Evolutionary conservation across 23 red algal species (phyloP), one percentile per base, ranked within the genome.

Genomic region (Gracilaria caudata): DNA sequence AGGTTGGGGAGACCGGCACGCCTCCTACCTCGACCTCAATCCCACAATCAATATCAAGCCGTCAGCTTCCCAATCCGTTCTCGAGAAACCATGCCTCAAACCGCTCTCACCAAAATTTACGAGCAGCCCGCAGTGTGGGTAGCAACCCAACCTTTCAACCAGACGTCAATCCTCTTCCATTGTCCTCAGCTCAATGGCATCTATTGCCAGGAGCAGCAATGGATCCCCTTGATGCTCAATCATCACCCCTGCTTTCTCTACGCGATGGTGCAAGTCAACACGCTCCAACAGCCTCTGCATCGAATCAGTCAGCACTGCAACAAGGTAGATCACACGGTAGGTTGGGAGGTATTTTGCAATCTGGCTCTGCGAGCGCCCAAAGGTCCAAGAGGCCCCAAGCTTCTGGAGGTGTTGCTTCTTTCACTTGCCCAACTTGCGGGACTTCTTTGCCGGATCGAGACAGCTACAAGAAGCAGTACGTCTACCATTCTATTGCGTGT

Each of bases 381-480:
- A 6, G 49, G 24, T 3, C 19, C 28, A 38, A 25, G 25, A 24
- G 0, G 21, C 26, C 70, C 20, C 33, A 38, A 75, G 5, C 4
- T 47, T 38, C 37, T 0, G n/a, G 11, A 19, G 40, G 12, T 45
- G 24, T 8, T 47, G 0, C 39, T 26, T 46, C 39, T 30, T 19
- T 75, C 37, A 47, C 40, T 7, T 75, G 70, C 40, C 70, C 70
- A 49, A 75, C 70, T 75, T 75, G 70, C 37, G 40, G 70, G 25
- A 75, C 38, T 75, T n/a, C 37, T 1, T 75, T 75, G 10, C 70
- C 70, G 40, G 43, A 49, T 75, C 70, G 70, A 17, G 70, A 47
- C 40, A 46, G 38, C 23, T 75, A 75, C 43, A 75, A 47, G 49
- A 75, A 75, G 40, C 70, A 75, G 70, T 75, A 75, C 70, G 70